phyloP scores from a whole-genome alignment of 352 stramenopile species.

The Lagenidium giganteum region DNA sequence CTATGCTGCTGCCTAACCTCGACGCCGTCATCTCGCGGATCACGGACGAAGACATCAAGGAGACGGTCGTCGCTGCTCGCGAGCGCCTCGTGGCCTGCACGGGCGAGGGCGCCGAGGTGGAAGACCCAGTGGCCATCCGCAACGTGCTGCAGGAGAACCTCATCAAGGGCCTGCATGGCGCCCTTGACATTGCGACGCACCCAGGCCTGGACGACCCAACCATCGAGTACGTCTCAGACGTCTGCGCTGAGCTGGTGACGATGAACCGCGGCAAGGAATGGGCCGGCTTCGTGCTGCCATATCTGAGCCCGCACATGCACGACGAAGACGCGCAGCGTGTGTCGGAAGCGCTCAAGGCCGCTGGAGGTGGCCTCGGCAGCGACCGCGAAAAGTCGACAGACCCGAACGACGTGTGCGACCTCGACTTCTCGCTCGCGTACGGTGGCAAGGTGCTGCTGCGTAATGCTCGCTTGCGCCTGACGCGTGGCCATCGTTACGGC shows the following conservation, averaged over 20 bases:
- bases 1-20: conserved; percentile 89
- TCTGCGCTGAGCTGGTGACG: conserved; percentile 58
- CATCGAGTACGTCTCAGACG: conserved; percentile 52
- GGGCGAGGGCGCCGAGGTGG: conserved; percentile 38
- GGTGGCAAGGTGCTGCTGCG: conserved; percentile 94
- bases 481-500: conserved; percentile 93
- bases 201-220: conserved; percentile 43
- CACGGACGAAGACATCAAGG: conserved; percentile 90
- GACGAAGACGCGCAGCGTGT: conserved; percentile 41
- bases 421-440: conserved; percentile 73
- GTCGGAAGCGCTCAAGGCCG: conserved; percentile 41
- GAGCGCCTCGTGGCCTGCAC: conserved; percentile 52
- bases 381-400: conserved; percentile 51
- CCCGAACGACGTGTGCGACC: conserved; percentile 64
- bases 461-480: conserved; percentile 94
- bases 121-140: conserved; percentile 51
- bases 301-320: conserved; percentile 54
- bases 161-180: conserved; percentile 33
- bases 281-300: conserved; percentile 39
- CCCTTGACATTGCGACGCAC: conserved; percentile 40
- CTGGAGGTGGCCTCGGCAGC: conserved; percentile 42
- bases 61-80: conserved; percentile 49
- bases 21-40: conserved; percentile 90
- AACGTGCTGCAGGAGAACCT: conserved; percentile 43
- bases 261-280: conserved; percentile 53